Base-by-base conservation (phyloP, 179 eudicot species). In the Spinacia oleracea region DNA sequence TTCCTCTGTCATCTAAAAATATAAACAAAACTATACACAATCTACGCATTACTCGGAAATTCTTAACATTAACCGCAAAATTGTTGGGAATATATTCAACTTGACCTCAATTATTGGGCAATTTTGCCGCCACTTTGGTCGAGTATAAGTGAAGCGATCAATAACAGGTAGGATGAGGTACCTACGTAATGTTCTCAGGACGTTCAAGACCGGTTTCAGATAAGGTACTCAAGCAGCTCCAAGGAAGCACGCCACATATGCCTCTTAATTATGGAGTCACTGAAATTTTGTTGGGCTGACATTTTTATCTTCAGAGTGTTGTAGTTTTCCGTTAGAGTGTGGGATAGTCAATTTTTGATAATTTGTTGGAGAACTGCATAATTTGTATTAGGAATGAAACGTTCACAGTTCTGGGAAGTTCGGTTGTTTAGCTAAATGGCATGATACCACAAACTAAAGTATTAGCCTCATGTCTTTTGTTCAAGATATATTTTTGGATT, bases 151-250 rank as follows among this genome's bases (percentile, higher is more conserved):
- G n/a, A n/a, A n/a, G n/a, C n/a, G n/a, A n/a, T n/a, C n/a, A n/a
- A n/a, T n/a, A n/a, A n/a, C n/a, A n/a, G n/a, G n/a, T n/a, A n/a
- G 96, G 23, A 94, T 94, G 97, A 89, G 96, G 88, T 91, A 94
- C 80, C 93, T 94, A 20, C 96, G 94, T 25, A 75, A 94, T 65
- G 92, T 94, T 20, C 96, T 97, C 15, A 89, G 91, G 74, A 89
- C 97, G 84, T 94, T 94, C 89, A 94, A 92, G 94, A 89, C 87
- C 67, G 88, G 87, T 45, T 91, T 94, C 88, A 92, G 92, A 87
- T 97, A 94, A 88, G 97, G 98, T 43, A 89, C 97, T 14, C 87
- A 89, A 75, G 96, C 96, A 68, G 87, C 96, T 53, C 96, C 96
- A 67, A 91, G 92, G n/a, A 91, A 85, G 91, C 89, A 87, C 70